Evolutionary conservation across 345 rosid species (phyloP).

Genomic region (Clarkia xantiana): DNA sequence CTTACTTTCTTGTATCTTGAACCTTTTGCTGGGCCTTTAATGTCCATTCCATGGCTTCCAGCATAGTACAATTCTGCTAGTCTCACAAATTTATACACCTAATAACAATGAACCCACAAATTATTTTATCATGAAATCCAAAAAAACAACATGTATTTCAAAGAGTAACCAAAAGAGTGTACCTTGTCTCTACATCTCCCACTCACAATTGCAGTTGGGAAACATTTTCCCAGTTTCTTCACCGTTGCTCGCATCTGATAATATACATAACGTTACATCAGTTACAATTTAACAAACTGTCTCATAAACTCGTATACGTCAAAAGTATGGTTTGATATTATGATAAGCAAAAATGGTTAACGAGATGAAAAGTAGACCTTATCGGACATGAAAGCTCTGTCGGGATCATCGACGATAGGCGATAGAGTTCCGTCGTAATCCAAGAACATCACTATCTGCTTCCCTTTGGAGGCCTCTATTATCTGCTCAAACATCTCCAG

Average conservation of each 20-base stretch:
- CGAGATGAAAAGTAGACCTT: conserved; percentile 10
- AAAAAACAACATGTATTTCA: not conserved
- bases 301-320: not conserved
- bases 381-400: conserved; percentile 28
- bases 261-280: not conserved
- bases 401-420: conserved; percentile 34
- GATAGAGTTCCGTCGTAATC: conserved; percentile 35
- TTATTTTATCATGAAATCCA: not conserved
- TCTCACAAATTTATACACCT: conserved; percentile 80
- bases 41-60: conserved; percentile 99
- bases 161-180: conserved; percentile 1
- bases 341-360: not conserved
- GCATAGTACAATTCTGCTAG: conserved; percentile 84
- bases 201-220: conserved; percentile 32
- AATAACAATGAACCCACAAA: not conserved
- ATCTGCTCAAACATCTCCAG: conserved; percentile 23
- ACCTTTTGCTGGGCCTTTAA: conserved; percentile 65
- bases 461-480: conserved; percentile 18
- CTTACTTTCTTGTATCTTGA: conserved; percentile 38
- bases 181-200: conserved; percentile 40
- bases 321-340: not conserved
- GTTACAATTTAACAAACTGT: not conserved
- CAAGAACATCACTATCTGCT: conserved; percentile 29
- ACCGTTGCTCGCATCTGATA: conserved; percentile 27
- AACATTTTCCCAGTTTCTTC: conserved; percentile 16